These are phyloP conservation scores for Pezicula neosporulosa DNA, from an alignment of 2,329 filamentous ascomycete genomes.

Conservation along the genomic window DNA sequence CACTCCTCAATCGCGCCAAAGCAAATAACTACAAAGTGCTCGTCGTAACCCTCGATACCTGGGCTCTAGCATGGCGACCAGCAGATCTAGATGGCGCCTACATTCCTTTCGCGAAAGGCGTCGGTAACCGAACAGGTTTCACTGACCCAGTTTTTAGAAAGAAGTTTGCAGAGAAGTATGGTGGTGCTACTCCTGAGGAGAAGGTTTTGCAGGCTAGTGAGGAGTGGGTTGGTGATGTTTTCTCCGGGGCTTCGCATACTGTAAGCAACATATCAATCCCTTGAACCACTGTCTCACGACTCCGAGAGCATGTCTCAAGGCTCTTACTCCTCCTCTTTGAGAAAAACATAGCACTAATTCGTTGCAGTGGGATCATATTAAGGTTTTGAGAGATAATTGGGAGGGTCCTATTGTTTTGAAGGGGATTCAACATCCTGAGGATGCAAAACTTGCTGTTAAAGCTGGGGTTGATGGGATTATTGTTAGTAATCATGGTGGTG, in stretches of 20 bases:
- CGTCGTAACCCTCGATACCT: slow-evolving; percentile 72
- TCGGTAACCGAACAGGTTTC: slow-evolving; percentile 61
- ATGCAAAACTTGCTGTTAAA: slow-evolving; percentile 41
- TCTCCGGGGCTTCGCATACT: slow-evolving; percentile 47
- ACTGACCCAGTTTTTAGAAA: slow-evolving; percentile 62
- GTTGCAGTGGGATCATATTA: slow-evolving; percentile 65
- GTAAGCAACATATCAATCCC: no score
- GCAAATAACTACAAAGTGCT: slow-evolving; percentile 60
- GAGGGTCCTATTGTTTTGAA: slow-evolving; percentile 62
- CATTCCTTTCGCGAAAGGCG: slow-evolving; percentile 54
- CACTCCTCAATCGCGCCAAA: slow-evolving; percentile 59
- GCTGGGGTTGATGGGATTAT: slow-evolving; percentile 47
- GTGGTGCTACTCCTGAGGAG: slow-evolving; percentile 36
- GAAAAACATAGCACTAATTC: no score
- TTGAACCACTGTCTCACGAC: no score
- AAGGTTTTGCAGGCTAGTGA: slow-evolving; percentile 46
- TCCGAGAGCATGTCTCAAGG: no score
- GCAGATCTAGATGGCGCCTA: slow-evolving; percentile 62
- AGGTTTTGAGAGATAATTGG: slow-evolving; percentile 56
- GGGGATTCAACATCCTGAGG: slow-evolving; percentile 49
- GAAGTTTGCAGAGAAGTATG: slow-evolving; percentile 51
- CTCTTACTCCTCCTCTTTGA: no score
- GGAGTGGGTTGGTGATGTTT: slow-evolving; percentile 50
- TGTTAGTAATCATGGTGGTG: slow-evolving; percentile 55
- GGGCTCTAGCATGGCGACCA: slow-evolving; percentile 65